phyloP scores from a whole-genome alignment of 1,139 yeast species.

The Debaryomyces sp. region DNA sequence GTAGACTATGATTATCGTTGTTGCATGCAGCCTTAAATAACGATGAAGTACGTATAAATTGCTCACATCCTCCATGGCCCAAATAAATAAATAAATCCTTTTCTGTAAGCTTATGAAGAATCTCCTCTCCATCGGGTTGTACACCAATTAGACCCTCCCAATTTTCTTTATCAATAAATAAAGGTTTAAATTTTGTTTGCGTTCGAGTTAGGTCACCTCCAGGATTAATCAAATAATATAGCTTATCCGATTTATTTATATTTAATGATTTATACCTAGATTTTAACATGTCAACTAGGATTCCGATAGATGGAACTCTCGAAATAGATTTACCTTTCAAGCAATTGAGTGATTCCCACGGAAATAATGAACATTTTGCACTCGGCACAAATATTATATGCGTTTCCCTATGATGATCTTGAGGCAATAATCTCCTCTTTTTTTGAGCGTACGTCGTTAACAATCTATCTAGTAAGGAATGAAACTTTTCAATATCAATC shows the following conservation, averaged over 20 bases:
- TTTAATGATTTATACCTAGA: constrained; percentile 6
- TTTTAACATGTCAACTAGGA: constrained; percentile 47
- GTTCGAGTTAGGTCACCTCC: constrained; percentile 75
- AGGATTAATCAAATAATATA: constrained; percentile 76
- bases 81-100: constrained; percentile 71
- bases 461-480: constrained; percentile 24
- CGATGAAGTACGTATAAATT: constrained; percentile 53
- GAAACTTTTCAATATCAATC: constrained; percentile 57
- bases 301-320: constrained; percentile 69
- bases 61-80: constrained; percentile 97
- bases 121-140: constrained; percentile 58
- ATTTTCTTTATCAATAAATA: constrained; percentile 37
- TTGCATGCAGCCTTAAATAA: constrained; percentile 25
- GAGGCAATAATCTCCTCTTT: constrained; percentile 15
- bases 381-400: constrained; percentile 77
- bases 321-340: constrained; percentile 61
- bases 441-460: constrained; percentile 39
- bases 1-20: constrained; percentile 33
- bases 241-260: constrained; percentile 17
- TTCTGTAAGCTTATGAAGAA: constrained; percentile 34
- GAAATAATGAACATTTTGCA: constrained; percentile 63
- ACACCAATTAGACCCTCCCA: constrained; percentile 62
- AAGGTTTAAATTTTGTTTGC: constrained; percentile 56
- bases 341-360: constrained; percentile 84
- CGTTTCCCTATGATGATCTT: constrained; percentile 17